A percentile compares a stretch with the other conserved stretches of the same genome.
phyloP scores from a whole-genome alignment of 148 eudicot genomes.

The Rhododendron ovatum region DNA sequence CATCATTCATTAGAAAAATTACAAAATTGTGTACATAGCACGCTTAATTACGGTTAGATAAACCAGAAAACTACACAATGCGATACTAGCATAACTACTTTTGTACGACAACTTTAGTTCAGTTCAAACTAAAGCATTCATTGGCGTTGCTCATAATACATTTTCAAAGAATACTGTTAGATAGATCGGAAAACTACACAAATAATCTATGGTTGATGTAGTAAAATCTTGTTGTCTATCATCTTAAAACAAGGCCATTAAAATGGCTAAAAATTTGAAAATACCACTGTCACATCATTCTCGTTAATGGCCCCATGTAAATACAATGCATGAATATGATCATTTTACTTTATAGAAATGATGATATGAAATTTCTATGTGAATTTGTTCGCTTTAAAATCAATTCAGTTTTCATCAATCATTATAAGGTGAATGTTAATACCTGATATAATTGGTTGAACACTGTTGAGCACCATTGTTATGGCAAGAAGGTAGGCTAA shows the following conservation, averaged over 20 bases:
- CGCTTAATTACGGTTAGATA: too few species aligned
- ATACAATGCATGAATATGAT: neutral
- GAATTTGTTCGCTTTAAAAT: neutral
- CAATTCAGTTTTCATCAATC: neutral
- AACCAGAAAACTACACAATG: neutral
- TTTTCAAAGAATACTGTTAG: neutral
- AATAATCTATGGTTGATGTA: neutral
- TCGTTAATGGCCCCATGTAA: neutral
- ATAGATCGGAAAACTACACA: neutral
- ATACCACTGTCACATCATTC: neutral
- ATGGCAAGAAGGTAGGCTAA: constrained; percentile 73
- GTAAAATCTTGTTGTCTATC: neutral
- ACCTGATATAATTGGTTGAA: constrained; percentile 96
- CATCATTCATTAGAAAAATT: neutral
- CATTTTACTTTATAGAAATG: neutral
- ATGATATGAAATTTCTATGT: neutral
- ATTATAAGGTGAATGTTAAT: neutral
- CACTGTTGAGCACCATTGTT: constrained; percentile 86
- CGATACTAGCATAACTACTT: neutral
- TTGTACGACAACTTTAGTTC: neutral
- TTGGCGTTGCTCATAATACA: neutral
- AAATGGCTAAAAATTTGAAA: neutral
- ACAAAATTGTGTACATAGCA: too few species aligned
- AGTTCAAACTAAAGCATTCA: neutral
- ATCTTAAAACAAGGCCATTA: neutral